Conservation (phyloP, 345 rosid species). For the Ceriops zippeliana region DNA sequence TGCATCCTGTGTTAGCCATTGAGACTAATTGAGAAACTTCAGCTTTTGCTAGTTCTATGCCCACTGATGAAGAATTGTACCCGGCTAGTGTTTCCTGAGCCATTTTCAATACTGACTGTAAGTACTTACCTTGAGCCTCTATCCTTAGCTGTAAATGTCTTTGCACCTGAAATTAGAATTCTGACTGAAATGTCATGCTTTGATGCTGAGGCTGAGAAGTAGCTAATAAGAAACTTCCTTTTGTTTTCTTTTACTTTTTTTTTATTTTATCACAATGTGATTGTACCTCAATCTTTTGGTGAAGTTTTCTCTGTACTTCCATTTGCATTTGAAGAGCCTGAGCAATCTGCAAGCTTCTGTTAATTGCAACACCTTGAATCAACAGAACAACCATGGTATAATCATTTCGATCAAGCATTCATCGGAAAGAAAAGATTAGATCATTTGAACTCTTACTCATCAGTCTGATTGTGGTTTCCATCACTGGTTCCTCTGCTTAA, state of each 20-base stretch:
- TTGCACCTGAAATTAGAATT: slow-evolving; percentile 62
- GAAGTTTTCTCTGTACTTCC: slow-evolving; percentile 93
- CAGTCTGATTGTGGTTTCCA: slow-evolving; percentile 38
- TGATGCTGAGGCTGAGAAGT: neutral
- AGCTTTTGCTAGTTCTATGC: slow-evolving; percentile 59
- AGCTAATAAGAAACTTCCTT: no score
- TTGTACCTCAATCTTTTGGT: slow-evolving; percentile 86
- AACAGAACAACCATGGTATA: neutral
- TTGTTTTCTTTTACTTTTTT: no score
- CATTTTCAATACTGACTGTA: slow-evolving; percentile 72
- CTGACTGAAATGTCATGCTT: slow-evolving; percentile 4
- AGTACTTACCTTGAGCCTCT: slow-evolving; percentile 94
- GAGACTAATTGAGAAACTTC: slow-evolving; percentile 71
- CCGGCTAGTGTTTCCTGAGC: slow-evolving; percentile 91
- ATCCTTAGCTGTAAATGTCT: slow-evolving; percentile 89
- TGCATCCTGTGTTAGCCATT: slow-evolving; percentile 53
- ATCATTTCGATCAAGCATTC: slow-evolving; percentile 14
- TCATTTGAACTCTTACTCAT: slow-evolving; percentile 50
- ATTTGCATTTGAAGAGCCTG: slow-evolving; percentile 85
- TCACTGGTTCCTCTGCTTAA: slow-evolving; percentile 26
- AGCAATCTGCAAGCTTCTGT: slow-evolving; percentile 66
- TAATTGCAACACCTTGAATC: slow-evolving; percentile 21
- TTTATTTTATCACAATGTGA: no score
- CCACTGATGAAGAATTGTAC: slow-evolving; percentile 53
- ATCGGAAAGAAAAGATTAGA: slow-evolving; percentile 1